Evolutionary conservation across 2,329 filamentous ascomycete species (phyloP), one percentile per base, ranked within the genome.

Genomic region (Dactylellina parvicollis): DNA sequence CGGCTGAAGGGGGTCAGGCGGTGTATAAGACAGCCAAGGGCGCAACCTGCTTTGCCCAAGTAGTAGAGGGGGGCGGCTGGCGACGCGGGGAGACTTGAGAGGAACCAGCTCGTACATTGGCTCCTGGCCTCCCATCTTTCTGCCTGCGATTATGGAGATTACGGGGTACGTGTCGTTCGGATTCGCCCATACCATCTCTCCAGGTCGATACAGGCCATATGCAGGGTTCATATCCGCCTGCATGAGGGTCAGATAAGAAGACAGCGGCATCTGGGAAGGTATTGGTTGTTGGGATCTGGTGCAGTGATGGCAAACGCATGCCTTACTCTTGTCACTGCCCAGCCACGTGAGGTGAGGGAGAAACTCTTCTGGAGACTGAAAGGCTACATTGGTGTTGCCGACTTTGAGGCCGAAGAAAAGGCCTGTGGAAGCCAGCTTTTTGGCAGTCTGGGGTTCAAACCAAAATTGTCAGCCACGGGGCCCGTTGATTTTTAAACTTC

Each of bases 101-200:
- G 69, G 69, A 5, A 73, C 40, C 4, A 73, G 60, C 10, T 73
- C 60, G 32, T 73, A 73, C 34, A 54, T 66, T 16, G 59, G 52
- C 28, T 66, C 69, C 34, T 46, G 47, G 28, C 69, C 60, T 16
- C 54, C 44, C 18, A 60, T 38, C 56, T 61, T 60, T 52, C 55
- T 60, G 54, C 46, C 56, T 2, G 69, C 69, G 32, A 73, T 36
- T 36, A 73, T 66, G 54, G 60, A 73, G 18, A 73, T 73, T n/a
- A 73, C 54, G 24, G 69, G 69, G 44, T 73, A 73, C 1, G 60
- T 66, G 32, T 73, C 69, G 32, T 65, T 50, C 4, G 69, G 69
- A 32, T 73, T 73, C 24, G 69, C 69, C 69, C 69, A 73, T 14
- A 73, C 69, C 69, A 73, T 73, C 36, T 73, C 69, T 3, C 69